These are phyloP conservation scores for Debaryomyces sp. DNA, from an alignment of 1,139 yeast genomes.

Conservation along the genomic window DNA sequence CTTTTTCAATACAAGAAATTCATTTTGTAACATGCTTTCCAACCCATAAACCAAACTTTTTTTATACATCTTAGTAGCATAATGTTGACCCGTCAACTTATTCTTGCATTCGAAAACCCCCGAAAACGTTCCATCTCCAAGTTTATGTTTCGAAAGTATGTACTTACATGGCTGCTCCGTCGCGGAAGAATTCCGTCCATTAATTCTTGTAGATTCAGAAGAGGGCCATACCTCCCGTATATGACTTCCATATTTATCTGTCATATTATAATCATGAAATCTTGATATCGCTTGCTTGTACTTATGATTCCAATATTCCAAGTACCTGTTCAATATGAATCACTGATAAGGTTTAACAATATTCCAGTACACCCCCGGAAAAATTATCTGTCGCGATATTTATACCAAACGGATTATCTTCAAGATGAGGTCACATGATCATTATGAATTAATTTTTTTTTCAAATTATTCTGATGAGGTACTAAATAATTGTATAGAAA, in stretches of 20 bases:
- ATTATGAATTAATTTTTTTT: slow-evolving; percentile 1
- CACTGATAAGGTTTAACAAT: not conserved
- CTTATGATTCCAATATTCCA: not conserved
- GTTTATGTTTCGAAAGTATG: slow-evolving; percentile 28
- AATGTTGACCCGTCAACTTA: slow-evolving; percentile 32
- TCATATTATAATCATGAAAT: not conserved
- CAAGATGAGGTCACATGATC: slow-evolving; percentile 6
- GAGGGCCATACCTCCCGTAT: slow-evolving; percentile 20
- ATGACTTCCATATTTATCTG: not conserved
- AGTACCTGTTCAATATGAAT: not conserved
- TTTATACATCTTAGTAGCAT: slow-evolving; percentile 42
- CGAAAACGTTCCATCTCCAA: slow-evolving; percentile 45
- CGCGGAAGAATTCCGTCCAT: slow-evolving; percentile 6
- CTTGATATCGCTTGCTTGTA: not conserved
- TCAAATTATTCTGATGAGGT: slow-evolving; percentile 9
- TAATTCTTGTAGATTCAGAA: slow-evolving; percentile 15
- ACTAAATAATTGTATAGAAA: not conserved
- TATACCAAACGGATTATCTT: slow-evolving; percentile 4
- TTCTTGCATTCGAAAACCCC: slow-evolving; percentile 43
- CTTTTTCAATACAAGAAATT: slow-evolving; percentile 54
- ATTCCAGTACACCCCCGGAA: slow-evolving; percentile 6
- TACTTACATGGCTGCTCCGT: slow-evolving; percentile 33
- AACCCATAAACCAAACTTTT: slow-evolving; percentile 39
- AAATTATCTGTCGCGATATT: not conserved
- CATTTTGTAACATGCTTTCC: slow-evolving; percentile 50